These are phyloP conservation scores for Cucumis cinereus DNA, from an alignment of 306 rosid species.

Conservation along the genomic window DNA sequence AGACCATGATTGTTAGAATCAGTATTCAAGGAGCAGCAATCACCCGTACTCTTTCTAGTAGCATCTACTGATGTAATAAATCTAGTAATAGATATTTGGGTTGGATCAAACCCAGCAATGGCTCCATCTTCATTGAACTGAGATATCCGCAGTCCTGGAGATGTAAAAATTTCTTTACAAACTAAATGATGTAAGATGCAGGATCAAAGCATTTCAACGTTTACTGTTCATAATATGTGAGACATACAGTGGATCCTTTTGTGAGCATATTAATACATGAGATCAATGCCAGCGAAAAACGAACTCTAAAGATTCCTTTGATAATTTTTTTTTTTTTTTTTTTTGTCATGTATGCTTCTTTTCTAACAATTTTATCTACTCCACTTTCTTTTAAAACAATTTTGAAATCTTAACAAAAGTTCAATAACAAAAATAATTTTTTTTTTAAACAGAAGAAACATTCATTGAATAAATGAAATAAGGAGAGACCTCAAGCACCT, in stretches of 20 bases:
- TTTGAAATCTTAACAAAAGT: neutral
- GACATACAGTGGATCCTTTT: neutral
- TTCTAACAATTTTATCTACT: neutral
- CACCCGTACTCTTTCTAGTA: conserved; percentile 18
- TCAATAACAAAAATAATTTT: neutral
- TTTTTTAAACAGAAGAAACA: too few species aligned
- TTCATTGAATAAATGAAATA: too few species aligned
- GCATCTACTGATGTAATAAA: conserved; percentile 45
- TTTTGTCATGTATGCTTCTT: neutral
- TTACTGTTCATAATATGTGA: neutral
- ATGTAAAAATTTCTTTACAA: conserved; percentile 13
- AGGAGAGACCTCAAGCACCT: too few species aligned
- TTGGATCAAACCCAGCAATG: conserved; percentile 41
- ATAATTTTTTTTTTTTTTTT: neutral
- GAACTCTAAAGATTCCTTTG: neutral
- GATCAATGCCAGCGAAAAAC: neutral
- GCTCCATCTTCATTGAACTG: conserved; percentile 47
- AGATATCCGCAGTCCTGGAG: conserved; percentile 72
- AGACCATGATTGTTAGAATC: conserved; percentile 10
- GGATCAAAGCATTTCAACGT: conserved; percentile 4
- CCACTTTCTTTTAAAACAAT: neutral
- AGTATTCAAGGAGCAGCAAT: conserved; percentile 17
- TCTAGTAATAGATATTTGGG: conserved; percentile 56
- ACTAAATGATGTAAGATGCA: conserved; percentile 7
- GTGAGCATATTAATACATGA: neutral